Evolutionary conservation across 495 filamentous ascomycete species (phyloP), one percentile per base, ranked within the genome.

Genomic region (Pyronema omphalodes): DNA sequence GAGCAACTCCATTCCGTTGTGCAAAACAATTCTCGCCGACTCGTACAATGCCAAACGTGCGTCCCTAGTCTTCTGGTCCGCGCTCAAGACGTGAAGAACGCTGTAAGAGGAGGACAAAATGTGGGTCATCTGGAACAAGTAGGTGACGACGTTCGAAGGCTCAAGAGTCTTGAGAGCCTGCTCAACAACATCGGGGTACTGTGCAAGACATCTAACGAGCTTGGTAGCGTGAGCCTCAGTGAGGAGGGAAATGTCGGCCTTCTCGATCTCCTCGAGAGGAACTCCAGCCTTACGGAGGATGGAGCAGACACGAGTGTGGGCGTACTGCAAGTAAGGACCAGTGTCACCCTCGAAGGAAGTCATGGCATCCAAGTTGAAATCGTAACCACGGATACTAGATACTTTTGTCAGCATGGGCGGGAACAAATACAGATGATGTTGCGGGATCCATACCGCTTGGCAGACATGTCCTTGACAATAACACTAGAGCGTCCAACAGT

Each of bases 71-170:
- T 81, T 81, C 12, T 73, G 74, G 65, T 77, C 76, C 61, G 78
- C 84, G 44, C 84, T 83, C 9, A 89, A 75, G 19, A 93, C 82
- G 63, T 83, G 75, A 35, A 93, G 74, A 4, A 84, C 76, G 60
- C 88, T 86, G 65, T 91, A 93, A 66, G 81, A 83, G 37, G 80
- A 84, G 71, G 83, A 88, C 52, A 93, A 68, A 49, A 79, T 73
- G 65, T 91, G 86, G 0, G 84, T 93, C 81, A 94, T 82, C 69
- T 79, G 81, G 73, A 89, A 89, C 44, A 94, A 76, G 69, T 91
- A 94, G 9, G 79, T 80, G 35, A 93, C 70, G 48, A 93, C 69
- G 0, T 78, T 80, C 7, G 75, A 74, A 6, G 80, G 80, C 64
- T 83, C 80, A 6, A 78, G 71, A 0, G 78, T 80, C 62, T 75